Base-by-base conservation (phyloP, 2,329 filamentous ascomycete genomes). In the Claviceps fusiformis region DNA sequence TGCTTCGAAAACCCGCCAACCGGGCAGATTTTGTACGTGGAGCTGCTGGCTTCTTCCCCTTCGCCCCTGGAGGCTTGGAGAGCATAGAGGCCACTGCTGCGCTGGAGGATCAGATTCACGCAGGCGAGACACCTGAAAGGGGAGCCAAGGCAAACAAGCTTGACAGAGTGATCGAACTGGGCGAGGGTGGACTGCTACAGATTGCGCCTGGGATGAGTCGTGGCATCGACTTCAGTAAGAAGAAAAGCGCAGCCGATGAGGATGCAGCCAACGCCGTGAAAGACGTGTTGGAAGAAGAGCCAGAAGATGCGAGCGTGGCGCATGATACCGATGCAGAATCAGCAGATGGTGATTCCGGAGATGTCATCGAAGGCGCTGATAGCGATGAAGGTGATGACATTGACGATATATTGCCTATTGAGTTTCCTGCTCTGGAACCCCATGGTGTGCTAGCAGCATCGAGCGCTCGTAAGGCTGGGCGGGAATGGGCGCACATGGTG, bases 401-500 rank as follows among this genome's bases (percentile, higher is more conserved):
- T 54, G 93, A 98, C 65, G 83, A 87, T 48, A 76, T 98, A 6
- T 71, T 98, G 0, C 93, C 93, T 0, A 81, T 95, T 31, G 93
- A 98, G 65, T 98, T 96, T 63, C 91, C 93, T 1, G 87, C 95
- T 13, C 70, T 98, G 7, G 88, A 95, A 61, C 89, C 93, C 10
- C 87, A 86, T 65, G 84, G 85, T n/a, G 79, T 82, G 27, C 80
- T 96, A 35, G 79, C 86, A 24, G 75, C 85, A 53, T 84, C 87
- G 9, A 81, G 83, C 57, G 76, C 83, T 58, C 87, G 85, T 64
- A 87, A 86, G 64, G 82, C 82, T 44, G 87, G 87, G 7, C 85
- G 81, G 63, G 89, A 97, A 72, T 98, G 93, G 92, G 93, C 93
- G 53, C 93, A 98, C 71, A 95, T 98, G 83, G 92, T 98, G 2